phyloP scores from a whole-genome alignment of 2,329 filamentous ascomycete genomes.

The Aspergillus sclerotialis region DNA sequence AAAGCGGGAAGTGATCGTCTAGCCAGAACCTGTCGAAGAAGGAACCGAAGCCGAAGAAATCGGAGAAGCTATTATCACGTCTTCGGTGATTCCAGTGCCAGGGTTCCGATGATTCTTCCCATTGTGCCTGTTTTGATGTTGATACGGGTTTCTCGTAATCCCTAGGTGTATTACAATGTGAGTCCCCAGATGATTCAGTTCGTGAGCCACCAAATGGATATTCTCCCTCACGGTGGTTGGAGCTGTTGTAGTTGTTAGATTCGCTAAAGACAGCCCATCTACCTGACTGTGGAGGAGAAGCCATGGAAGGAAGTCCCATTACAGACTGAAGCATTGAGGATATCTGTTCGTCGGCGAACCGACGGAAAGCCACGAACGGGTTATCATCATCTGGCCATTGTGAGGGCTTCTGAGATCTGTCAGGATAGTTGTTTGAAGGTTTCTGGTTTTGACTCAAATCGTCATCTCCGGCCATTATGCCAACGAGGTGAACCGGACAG shows the following conservation, averaged over 20 bases:
- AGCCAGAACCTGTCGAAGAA: slow-evolving; percentile 27
- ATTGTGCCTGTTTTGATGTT: slow-evolving; percentile 6
- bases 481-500: not conserved
- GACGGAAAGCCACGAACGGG: slow-evolving; percentile 55
- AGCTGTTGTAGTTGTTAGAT: slow-evolving; percentile 20
- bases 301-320: slow-evolving; percentile 38
- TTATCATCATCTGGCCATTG: slow-evolving; percentile 37
- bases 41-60: slow-evolving; percentile 25
- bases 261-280: slow-evolving; percentile 30
- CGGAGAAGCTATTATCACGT: slow-evolving; percentile 6
- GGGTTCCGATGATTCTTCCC: slow-evolving; percentile 14
- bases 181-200: too few species aligned
- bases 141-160: not conserved
- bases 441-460: slow-evolving; percentile 7
- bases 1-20: slow-evolving; percentile 23
- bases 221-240: slow-evolving; percentile 11
- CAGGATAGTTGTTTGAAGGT: slow-evolving; percentile 5
- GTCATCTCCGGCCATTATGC: slow-evolving; percentile 21
- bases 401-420: slow-evolving; percentile 10
- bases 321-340: slow-evolving; percentile 48
- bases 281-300: slow-evolving; percentile 22
- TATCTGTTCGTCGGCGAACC: slow-evolving; percentile 53
- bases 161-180: not conserved
- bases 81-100: slow-evolving; percentile 11
- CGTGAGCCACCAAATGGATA: too few species aligned